Evolutionary conservation across 2,329 filamentous ascomycete genomes (phyloP), one percentile per base, ranked within the genome.

Genomic region (Diaporthe caulivora): DNA sequence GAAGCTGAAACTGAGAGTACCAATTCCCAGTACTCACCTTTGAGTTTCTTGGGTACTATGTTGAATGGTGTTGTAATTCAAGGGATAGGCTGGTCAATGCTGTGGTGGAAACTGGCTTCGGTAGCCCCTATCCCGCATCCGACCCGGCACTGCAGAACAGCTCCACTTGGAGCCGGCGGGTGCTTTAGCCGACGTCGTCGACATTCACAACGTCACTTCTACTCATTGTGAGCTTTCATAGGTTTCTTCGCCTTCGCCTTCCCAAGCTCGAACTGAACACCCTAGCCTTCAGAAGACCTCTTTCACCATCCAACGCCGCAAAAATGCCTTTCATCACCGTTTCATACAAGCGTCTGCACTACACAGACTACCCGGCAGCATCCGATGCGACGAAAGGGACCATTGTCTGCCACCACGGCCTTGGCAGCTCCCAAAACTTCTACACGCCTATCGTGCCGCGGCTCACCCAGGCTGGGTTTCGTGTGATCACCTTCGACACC

Each of bases 361-460:
- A 51, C 47, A 70, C 71, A 26, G 71, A 70, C 55, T 70, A 70
- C 55, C 69, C 69, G 15, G 34, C 71, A 18, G 31, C 65, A 18
- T 53, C 71, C 37, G 54, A 62, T 17, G 34, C 57, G 34, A 51
- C n/a, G n/a, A 29, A 57, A 3, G 55, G 55, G 10, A 74, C 72
- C 51, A 72, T 74, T n/a, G 44, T 74, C 44, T 68, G 58, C 60
- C 69, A 72, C 37, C 72, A 74, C 44, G 72, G 72, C 58, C 72
- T 74, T 4, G 72, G 72, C 44, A 72, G 69, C 42, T 72, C 68
- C 29, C 57, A 71, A 17, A 72, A 71, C 29, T 74, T 74, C 62
- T 74, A 74, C 69, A 29, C 51, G 24, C 60, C 72, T 2, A 51
- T 74, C 44, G 69, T 72, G 3, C 70, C 72, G 26, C 55, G 31